phyloP scores from a whole-genome alignment of 2,329 filamentous ascomycete species.

The Diaporthe citri region DNA sequence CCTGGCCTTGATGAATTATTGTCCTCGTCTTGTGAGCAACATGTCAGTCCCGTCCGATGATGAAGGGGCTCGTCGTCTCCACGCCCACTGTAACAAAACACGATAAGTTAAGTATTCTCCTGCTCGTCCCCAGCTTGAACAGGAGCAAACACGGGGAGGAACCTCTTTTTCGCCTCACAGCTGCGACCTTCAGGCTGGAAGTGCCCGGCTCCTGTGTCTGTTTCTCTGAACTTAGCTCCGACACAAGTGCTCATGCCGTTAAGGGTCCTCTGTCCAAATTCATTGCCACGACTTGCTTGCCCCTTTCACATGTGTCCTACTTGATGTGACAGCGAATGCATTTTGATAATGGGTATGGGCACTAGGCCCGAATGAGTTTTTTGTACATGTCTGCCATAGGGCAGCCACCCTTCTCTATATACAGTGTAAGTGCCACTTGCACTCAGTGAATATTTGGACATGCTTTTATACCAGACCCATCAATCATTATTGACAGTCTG shows the following conservation, averaged over 20 bases:
- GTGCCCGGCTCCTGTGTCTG: no score
- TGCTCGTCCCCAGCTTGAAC: background rate
- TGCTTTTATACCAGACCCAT: no score
- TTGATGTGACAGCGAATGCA: background rate
- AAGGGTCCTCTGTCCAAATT: no score
- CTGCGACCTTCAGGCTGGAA: no score
- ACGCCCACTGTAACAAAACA: background rate
- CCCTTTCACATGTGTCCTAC: no score
- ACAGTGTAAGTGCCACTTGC: background rate
- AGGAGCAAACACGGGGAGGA: background rate
- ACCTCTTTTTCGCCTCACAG: no score
- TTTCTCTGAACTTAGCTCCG: no score
- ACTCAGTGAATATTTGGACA: no score
- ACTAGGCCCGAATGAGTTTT: background rate
- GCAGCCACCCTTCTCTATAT: background rate
- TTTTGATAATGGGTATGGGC: background rate
- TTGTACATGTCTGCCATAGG: background rate
- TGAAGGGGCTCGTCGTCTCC: background rate
- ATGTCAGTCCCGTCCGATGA: background rate
- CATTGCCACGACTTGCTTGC: no score
- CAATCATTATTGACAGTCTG: slow-evolving; percentile 39
- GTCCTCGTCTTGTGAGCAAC: background rate
- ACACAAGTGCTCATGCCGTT: no score
- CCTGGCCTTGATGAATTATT: no score
- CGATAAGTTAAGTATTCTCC: background rate